phyloP scores from a whole-genome alignment of 1,284 basidiomycete species.

The Cerioporus squamosus region DNA sequence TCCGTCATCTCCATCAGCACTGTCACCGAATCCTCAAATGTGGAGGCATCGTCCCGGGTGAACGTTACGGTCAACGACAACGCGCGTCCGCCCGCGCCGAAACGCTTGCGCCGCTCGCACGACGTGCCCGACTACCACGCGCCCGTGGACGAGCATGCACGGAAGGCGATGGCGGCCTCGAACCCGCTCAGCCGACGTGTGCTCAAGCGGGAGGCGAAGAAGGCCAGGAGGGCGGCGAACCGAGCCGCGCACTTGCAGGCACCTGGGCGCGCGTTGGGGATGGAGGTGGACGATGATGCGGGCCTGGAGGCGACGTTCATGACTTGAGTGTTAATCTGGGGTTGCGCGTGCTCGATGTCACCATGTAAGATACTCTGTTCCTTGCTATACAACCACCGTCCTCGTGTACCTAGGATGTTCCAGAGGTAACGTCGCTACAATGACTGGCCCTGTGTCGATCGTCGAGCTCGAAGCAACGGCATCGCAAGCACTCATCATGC shows the following conservation, averaged over 20 bases:
- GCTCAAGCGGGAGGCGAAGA: constrained; percentile 66
- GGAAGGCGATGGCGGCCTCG: constrained; percentile 46
- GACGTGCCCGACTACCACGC: constrained; percentile 55
- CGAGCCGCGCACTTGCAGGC: constrained; percentile 16
- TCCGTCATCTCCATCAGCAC: constrained; percentile 16
- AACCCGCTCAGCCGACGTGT: constrained; percentile 62
- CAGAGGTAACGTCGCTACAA: no score
- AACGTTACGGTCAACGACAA: background rate
- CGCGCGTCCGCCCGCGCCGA: constrained; percentile 48
- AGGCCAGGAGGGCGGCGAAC: constrained; percentile 51
- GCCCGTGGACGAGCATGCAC: constrained; percentile 42
- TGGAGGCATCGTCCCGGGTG: background rate
- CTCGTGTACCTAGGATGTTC: no score
- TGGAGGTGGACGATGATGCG: constrained; percentile 42
- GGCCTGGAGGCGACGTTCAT: constrained; percentile 33
- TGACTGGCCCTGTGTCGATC: no score
- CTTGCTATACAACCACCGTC: no score
- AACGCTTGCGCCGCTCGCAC: constrained; percentile 59
- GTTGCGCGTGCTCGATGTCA: no score
- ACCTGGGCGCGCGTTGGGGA: constrained; percentile 27
- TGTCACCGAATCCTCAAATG: no score
- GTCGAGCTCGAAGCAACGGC: no score
- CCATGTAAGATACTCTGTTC: no score
- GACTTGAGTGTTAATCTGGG: constrained; percentile 1
- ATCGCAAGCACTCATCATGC: no score